phyloP scores from a whole-genome alignment of 805 yeast genomes.

The Isabelozyma gotoi region DNA sequence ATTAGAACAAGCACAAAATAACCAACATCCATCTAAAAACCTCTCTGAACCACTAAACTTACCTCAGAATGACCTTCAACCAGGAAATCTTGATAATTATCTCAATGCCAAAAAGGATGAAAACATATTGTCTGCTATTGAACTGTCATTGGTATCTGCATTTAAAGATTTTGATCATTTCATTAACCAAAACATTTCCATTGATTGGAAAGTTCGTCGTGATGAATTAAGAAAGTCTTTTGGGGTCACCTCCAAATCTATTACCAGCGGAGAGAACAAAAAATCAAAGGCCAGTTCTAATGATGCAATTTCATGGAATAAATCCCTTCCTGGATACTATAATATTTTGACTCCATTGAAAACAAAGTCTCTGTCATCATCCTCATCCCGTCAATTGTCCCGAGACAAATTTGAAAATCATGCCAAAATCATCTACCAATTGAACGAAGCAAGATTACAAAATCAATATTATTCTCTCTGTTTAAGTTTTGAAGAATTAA shows the following conservation, averaged over 20 bases:
- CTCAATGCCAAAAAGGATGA: slow-evolving; percentile 75
- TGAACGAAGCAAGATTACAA: slow-evolving; percentile 67
- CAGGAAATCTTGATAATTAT: slow-evolving; percentile 55
- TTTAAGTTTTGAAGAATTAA: slow-evolving; percentile 58
- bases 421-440: slow-evolving; percentile 67
- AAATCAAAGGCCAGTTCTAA: slow-evolving; percentile 11
- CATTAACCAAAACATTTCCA: slow-evolving; percentile 66
- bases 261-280: slow-evolving; percentile 3
- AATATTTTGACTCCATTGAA: slow-evolving; percentile 33
- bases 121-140: slow-evolving; percentile 77
- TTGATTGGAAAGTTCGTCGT: slow-evolving; percentile 84
- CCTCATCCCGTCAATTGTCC: slow-evolving; percentile 31
- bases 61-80: not conserved
- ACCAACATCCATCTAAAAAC: slow-evolving; percentile 1
- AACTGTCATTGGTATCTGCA: slow-evolving; percentile 69
- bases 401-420: slow-evolving; percentile 68
- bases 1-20: slow-evolving; percentile 1
- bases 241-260: slow-evolving; percentile 42
- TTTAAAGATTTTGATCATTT: slow-evolving; percentile 80
- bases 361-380: slow-evolving; percentile 8
- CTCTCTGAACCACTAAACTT: slow-evolving; percentile 4
- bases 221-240: slow-evolving; percentile 71
- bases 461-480: slow-evolving; percentile 55
- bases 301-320: slow-evolving; percentile 35
- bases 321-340: slow-evolving; percentile 29